Evolutionary conservation across 1,284 basidiomycete species (phyloP).

Genomic region (Ceratobasidium papillatum): DNA sequence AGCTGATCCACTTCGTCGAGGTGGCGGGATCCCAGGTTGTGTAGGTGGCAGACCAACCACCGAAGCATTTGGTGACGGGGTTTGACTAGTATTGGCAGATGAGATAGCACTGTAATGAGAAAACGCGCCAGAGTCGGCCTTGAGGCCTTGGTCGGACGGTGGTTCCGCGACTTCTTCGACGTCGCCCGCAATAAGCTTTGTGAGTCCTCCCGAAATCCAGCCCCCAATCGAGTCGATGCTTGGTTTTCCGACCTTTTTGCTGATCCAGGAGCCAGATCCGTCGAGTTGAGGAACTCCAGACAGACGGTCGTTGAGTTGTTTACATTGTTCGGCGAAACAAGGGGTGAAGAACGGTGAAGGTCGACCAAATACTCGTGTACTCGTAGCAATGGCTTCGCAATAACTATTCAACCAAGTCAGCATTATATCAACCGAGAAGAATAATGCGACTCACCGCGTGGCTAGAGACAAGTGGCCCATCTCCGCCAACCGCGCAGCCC

Average conservation of each 20-base stretch:
- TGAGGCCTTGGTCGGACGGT: slow-evolving; percentile 55
- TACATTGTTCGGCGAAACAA: slow-evolving; percentile 78
- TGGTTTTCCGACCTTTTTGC: slow-evolving; percentile 82
- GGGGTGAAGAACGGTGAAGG: slow-evolving; percentile 74
- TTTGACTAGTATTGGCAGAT: slow-evolving; percentile 73
- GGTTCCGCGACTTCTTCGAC: slow-evolving; percentile 61
- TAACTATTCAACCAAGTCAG: slow-evolving; percentile 65
- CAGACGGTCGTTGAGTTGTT: slow-evolving; percentile 83
- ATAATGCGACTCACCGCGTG: slow-evolving; percentile 63
- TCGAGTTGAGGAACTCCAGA: slow-evolving; percentile 77
- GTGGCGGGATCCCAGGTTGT: slow-evolving; percentile 32
- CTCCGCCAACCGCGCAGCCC: slow-evolving; percentile 81
- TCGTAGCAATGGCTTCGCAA: slow-evolving; percentile 87
- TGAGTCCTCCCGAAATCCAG: slow-evolving; percentile 94
- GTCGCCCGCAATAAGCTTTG: slow-evolving; percentile 96
- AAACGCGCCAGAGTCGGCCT: slow-evolving; percentile 78
- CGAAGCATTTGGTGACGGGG: slow-evolving; percentile 74
- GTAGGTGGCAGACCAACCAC: slow-evolving; percentile 53
- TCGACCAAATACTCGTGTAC: slow-evolving; percentile 62
- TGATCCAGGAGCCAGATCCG: slow-evolving; percentile 82
- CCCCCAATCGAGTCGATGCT: slow-evolving; percentile 92
- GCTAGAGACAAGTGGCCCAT: slow-evolving; percentile 78
- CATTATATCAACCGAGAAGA: slow-evolving; percentile 3
- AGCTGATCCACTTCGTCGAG: slow-evolving; percentile 40
- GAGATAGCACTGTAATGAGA: slow-evolving; percentile 95